A percentile compares a stretch with the other conserved stretches of the same genome.
phyloP scores from a whole-genome alignment of 2,329 filamentous ascomycete species.

The Zymoseptoria tritici region DNA sequence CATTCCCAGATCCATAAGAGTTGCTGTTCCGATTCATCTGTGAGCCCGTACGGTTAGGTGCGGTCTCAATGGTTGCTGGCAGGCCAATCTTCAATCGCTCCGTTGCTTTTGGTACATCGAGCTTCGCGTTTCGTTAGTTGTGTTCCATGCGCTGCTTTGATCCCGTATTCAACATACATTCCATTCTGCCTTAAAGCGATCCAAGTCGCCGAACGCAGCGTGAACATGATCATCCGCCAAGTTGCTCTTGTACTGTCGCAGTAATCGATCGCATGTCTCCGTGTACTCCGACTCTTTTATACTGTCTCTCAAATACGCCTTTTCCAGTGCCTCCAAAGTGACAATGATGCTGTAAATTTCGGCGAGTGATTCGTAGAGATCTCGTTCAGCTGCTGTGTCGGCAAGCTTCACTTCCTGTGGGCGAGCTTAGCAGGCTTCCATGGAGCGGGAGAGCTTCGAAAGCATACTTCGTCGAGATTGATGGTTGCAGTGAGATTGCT shows the following conservation, averaged over 20 bases:
- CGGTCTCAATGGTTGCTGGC: constrained; percentile 69
- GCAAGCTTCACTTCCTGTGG: constrained; percentile 83
- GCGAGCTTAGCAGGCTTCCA: constrained; percentile 5
- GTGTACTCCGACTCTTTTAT: constrained; percentile 89
- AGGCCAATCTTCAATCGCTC: constrained; percentile 88
- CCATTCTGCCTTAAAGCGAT: constrained; percentile 88
- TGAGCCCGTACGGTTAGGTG: constrained; percentile 35
- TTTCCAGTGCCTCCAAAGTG: constrained; percentile 89
- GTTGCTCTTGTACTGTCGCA: constrained; percentile 96
- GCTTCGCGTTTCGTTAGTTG: constrained; percentile 42
- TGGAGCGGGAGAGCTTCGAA: neutral
- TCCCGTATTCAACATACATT: constrained; percentile 55
- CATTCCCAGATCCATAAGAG: constrained; percentile 13
- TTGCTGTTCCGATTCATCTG: constrained; percentile 12
- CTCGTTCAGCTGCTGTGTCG: constrained; percentile 77
- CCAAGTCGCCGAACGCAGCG: constrained; percentile 77
- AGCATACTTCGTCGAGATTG: constrained; percentile 76
- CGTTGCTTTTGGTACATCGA: constrained; percentile 89
- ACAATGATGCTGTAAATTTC: constrained; percentile 98
- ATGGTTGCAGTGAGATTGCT: constrained; percentile 77
- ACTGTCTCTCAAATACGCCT: constrained; percentile 92
- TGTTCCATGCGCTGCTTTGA: neutral
- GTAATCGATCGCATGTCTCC: constrained; percentile 84
- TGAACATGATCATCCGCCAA: constrained; percentile 85
- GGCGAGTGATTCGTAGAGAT: constrained; percentile 89